Base-by-base conservation (phyloP, 2,329 filamentous ascomycete genomes). In the Blumeriella jaapii region DNA sequence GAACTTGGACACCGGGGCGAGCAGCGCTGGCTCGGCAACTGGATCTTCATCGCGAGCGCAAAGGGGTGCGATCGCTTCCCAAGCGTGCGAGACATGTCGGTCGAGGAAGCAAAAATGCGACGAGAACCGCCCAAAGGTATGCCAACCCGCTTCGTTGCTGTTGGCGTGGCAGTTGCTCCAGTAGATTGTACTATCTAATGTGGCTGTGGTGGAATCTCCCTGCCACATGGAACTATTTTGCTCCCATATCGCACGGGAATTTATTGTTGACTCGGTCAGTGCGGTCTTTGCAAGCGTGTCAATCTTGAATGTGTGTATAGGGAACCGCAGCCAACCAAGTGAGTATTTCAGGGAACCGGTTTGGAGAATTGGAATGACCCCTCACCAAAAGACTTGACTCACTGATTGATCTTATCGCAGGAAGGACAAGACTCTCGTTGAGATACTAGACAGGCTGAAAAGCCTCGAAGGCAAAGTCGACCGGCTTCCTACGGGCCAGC, bases 31-130 rank as follows among this genome's bases (percentile, higher is more conserved):
- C 25, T 31, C 35, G 17, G 35, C 24, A 23, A 29, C 28, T 8
- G 41, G 44, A 31, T 24, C 42, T 16, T 29, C 42, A 24, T n/a
- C 56, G 11, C 61, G 65, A 40, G 54, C 30, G 14, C 23, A 32
- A 9, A 25, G 65, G 35, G 65, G 63, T 7, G 60, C 62, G 9
- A 68, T 70, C 33, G 67, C 67, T 28, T 62, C 63, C 6, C 65
- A 68, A 60, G 71, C 71, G 13, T 76, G 71, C 57, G 69, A 75
- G 47, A 72, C 64, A 18, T 76, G 71, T 53, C 65, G 71, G 31
- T 58, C 54, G 32, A 69, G 74, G 45, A 79, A 78, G 55, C 72
- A 75, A 46, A 73, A 68, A 59, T 79, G 74, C 55, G 72, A 77
- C 52, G 74, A 78, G 52, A 61, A 65, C 48, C 61, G 71, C 36